Evolutionary conservation across 768 basidiomycete genomes (phyloP), one percentile per base, ranked within the genome.

Genomic region (Calvatia gigantea): DNA sequence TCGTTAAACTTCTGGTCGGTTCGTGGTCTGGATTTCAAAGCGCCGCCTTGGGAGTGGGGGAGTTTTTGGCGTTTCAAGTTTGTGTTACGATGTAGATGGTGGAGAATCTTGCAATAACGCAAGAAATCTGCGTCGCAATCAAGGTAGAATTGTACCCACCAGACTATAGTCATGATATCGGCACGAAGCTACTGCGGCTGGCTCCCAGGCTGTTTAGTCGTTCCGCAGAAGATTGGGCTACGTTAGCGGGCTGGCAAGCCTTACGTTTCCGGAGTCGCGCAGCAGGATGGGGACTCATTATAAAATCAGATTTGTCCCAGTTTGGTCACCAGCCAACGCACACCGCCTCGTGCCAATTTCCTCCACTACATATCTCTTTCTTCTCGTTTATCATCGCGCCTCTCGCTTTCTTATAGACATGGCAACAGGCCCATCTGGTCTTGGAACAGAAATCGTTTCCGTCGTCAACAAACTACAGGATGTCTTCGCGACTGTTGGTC

Each of bases 381-480:
- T 43, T 54, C 57, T 60, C 60, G 43, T 61, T 59, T 33, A 54
- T 48, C 56, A 31, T 54, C 54, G 37, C 57, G 63, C 51, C 46
- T 37, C 48, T 58, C 59, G 60, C 56, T 44, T 59, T 58, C 56
- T 42, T 45, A 59, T 46, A 60, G 57, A 48, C 33, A 80, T 79
- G 75, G 75, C 85, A 35, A 77, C 85, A 39, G 71, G 80, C 45
- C 76, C 83, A 47, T 68, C 82, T 51, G 85, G 87, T 52, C 84
- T 94, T 62, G 91, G 91, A 51, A 76, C 82, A 61, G 91, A 94
- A 67, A 89, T 94, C 59, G 91, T 94, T 51, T 68, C 75, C 31
- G 82, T 89, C 49, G 76, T 94, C 66, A 94, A 94, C 80, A 94
- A 90, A 67, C 86, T 94, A 42, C 91, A 94, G 70, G 91, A 94